Percentiles rank a stretch among this genome's conserved stretches.
phyloP scores from a whole-genome alignment of 1,139 yeast genomes.

The Diutina sp. region DNA sequence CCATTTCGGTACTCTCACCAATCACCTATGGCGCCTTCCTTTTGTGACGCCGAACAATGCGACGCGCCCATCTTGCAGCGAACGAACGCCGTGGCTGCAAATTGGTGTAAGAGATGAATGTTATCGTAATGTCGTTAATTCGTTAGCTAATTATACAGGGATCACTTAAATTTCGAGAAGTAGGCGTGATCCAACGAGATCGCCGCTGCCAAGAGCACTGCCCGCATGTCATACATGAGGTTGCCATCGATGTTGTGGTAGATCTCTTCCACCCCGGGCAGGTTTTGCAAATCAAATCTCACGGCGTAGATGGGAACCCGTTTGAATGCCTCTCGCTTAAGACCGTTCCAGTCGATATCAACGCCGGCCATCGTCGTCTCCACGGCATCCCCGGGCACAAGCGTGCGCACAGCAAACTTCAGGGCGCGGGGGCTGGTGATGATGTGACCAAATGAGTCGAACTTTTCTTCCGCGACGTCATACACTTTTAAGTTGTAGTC shows the following conservation, averaged over 20 bases:
- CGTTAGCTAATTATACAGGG: not conserved
- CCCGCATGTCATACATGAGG: slow-evolving; percentile 1
- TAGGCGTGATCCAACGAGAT: not conserved
- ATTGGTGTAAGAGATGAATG: not conserved
- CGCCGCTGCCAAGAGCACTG: not conserved
- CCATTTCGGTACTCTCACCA: too few species aligned
- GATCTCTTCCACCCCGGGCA: not conserved
- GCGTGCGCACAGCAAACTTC: not conserved
- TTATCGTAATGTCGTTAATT: too few species aligned
- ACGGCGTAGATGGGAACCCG: not conserved
- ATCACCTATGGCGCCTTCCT: not conserved
- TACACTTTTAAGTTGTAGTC: not conserved
- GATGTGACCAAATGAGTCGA: not conserved
- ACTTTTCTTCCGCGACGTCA: not conserved
- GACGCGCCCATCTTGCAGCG: not conserved
- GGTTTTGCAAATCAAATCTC: not conserved
- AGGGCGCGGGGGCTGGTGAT: not conserved
- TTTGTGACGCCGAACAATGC: not conserved
- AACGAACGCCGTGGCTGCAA: not conserved
- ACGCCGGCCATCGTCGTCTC: not conserved
- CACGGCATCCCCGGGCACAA: not conserved
- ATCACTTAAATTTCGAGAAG: not conserved
- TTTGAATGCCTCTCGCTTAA: not conserved
- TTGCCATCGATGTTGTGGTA: not conserved
- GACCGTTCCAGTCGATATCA: slow-evolving; percentile 1